Evolutionary conservation across 805 yeast species (phyloP), one percentile per base, ranked within the genome.

Genomic region (Barnettozyma wickerhamii): DNA sequence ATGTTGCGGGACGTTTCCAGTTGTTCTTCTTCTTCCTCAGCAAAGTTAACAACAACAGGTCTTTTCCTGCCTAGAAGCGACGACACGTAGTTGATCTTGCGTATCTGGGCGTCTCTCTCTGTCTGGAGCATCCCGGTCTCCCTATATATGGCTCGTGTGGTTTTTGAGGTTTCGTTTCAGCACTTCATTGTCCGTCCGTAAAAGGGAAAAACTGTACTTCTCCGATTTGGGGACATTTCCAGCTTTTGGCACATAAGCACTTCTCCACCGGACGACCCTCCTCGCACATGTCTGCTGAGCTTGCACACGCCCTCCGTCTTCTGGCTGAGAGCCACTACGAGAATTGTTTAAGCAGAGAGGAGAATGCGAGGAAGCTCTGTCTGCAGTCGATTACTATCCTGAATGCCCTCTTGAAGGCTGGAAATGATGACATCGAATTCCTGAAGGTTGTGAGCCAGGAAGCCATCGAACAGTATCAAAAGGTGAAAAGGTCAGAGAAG

Each of bases 11-110:
- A 35, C 13, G 19, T 10, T n/a, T 19, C 33, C 7, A 21, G 4
- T 6, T 7, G 3, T 7, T 39, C 43, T 4, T 37, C 31, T 3
- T 21, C 9, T 4, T 32, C 38, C n/a, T 23, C 18, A 1, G 39
- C 13, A 19, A 42, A 43, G 6, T 10, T 24, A 5, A 30, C 35
- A 4, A 38, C 18, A 10, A 35, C 28, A 2, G 30, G 17, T 31
- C 50, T 38, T 35, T 35, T 45, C n/a, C 40, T 33, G 3, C 55
- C 52, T 10, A 50, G 18, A 7, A 50, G 38, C 2, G 33, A 24
- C 14, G 40, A 12, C 2, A 48, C 7, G 19, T 35, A 45, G 17
- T 31, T 29, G 1, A 37, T 6, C 19, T 29, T 38, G 12, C 33
- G 30, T 4, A 40, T 6, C 9, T 31, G 32, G 12, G 27, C 21